phyloP scores from a whole-genome alignment of 179 eudicot species.

The Heliamphora pulchella region DNA sequence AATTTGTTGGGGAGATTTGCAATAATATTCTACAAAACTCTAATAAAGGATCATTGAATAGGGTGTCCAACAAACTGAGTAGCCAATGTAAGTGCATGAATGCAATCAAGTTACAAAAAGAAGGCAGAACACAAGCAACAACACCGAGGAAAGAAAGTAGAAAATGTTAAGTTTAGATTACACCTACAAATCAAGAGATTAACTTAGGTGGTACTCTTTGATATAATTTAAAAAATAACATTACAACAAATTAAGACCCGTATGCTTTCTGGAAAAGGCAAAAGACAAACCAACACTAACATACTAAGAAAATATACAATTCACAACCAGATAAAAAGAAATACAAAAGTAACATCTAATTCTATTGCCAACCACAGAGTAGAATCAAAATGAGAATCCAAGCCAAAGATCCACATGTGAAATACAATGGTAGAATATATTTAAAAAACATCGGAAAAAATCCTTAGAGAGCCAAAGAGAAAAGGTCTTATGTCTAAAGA shows the following conservation, averaged over 20 bases:
- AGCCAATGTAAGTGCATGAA: neutral
- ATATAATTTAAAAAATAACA: neutral
- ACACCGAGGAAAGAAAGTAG: neutral
- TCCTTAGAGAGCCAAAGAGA: too few relatives aligned
- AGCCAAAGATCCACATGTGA: neutral
- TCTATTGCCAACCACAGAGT: neutral
- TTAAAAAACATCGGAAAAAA: too few relatives aligned
- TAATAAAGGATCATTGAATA: neutral
- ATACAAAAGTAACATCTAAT: neutral
- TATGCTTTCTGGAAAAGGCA: neutral
- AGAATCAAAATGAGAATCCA: neutral
- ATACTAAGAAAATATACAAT: neutral
- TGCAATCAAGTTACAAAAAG: neutral
- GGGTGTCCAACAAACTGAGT: conserved; percentile 5
- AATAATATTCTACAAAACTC: neutral
- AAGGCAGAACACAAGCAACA: neutral
- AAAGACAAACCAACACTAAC: neutral
- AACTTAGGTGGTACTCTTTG: neutral
- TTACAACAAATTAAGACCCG: neutral
- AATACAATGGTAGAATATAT: too few relatives aligned
- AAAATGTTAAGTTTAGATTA: too few relatives aligned
- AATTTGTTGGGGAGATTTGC: neutral
- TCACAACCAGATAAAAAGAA: neutral
- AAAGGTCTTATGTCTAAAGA: too few relatives aligned
- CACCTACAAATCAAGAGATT: neutral